Conservation (phyloP, 257 asterid species). For the Solanum sitiens region DNA sequence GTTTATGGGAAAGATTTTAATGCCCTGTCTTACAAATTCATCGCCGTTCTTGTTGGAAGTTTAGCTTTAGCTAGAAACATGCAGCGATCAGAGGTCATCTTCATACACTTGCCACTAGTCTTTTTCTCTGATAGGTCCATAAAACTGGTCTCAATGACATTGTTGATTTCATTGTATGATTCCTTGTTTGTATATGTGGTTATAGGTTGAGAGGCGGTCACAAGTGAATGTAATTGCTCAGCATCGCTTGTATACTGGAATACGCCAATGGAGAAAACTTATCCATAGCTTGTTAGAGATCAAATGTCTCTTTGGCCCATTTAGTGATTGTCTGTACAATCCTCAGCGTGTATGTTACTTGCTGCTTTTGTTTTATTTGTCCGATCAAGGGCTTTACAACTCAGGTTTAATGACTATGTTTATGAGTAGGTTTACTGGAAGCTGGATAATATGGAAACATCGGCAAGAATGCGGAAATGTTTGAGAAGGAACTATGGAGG, state of each 20-base stretch:
- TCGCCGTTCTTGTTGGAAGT: constrained; percentile 96
- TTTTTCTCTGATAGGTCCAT: constrained; percentile 3
- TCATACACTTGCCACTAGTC: neutral
- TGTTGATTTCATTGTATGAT: neutral
- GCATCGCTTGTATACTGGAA: constrained; percentile 70
- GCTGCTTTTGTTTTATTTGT: constrained; percentile 8
- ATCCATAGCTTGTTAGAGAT: constrained; percentile 80
- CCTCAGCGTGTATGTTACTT: constrained; percentile 52
- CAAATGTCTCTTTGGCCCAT: constrained; percentile 87
- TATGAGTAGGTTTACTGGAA: constrained; percentile 80
- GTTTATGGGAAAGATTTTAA: constrained; percentile 92
- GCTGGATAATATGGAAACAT: constrained; percentile 83
- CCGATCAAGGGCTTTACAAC: constrained; percentile 7
- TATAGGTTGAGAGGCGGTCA: constrained; percentile 90
- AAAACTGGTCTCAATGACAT: neutral
- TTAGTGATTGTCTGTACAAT: constrained; percentile 51
- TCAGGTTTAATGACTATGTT: constrained; percentile 10
- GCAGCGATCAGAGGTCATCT: constrained; percentile 87
- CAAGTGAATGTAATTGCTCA: constrained; percentile 69
- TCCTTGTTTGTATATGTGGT: constrained; percentile 6
- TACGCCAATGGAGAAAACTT: constrained; percentile 96
- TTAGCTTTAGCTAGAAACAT: constrained; percentile 96
- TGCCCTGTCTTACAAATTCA: constrained; percentile 82
- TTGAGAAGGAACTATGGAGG: constrained; percentile 80
- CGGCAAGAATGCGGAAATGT: constrained; percentile 91